A percentile compares a stretch with the other conserved stretches of the same genome.
Conservation (phyloP, 2,329 filamentous ascomycete species). For the Ophiostoma fasciatum region DNA sequence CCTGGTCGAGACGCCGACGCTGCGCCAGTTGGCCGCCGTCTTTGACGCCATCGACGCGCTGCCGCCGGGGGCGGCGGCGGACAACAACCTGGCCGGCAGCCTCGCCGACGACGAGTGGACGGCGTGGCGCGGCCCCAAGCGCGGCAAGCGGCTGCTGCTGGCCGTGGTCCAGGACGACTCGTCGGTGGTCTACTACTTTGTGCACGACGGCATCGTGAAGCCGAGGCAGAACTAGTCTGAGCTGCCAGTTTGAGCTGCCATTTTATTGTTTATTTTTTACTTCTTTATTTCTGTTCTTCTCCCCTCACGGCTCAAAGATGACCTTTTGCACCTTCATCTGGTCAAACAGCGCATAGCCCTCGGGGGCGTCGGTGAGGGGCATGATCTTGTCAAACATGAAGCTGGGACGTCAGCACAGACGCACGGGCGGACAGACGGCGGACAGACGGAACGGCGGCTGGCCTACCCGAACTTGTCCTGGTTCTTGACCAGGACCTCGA, state of each 20-base stretch:
- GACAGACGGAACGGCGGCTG: too few species aligned
- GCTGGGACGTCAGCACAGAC: constrained; percentile 22
- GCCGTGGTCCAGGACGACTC: constrained; percentile 67
- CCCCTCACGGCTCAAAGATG: constrained; percentile 40
- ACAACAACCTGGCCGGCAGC: constrained; percentile 6
- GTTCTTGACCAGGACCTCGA: constrained; percentile 49
- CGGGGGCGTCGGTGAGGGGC: constrained; percentile 49
- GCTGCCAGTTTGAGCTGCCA: too few species aligned
- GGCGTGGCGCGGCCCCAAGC: constrained; percentile 28
- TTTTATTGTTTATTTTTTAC: too few species aligned
- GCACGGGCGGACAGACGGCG: not conserved
- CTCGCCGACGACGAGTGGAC: constrained; percentile 18
- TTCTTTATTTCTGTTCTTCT: not conserved
- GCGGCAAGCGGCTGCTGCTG: constrained; percentile 55
- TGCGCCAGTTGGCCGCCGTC: constrained; percentile 49
- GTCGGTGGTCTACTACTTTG: constrained; percentile 70
- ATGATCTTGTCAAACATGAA: constrained; percentile 69
- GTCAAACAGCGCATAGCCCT: constrained; percentile 59
- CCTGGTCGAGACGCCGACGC: constrained; percentile 56
- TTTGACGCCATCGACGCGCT: constrained; percentile 47
- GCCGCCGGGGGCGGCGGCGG: constrained; percentile 20
- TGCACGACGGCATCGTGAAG: constrained; percentile 79
- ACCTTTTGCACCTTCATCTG: constrained; percentile 62
- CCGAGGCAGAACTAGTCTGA: constrained; percentile 65
- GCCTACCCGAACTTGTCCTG: constrained; percentile 51